Percentiles rank a stretch among this genome's conserved stretches.
Conservation (phyloP, 164 flowering plant genomes). For the Houttuynia cordata region DNA sequence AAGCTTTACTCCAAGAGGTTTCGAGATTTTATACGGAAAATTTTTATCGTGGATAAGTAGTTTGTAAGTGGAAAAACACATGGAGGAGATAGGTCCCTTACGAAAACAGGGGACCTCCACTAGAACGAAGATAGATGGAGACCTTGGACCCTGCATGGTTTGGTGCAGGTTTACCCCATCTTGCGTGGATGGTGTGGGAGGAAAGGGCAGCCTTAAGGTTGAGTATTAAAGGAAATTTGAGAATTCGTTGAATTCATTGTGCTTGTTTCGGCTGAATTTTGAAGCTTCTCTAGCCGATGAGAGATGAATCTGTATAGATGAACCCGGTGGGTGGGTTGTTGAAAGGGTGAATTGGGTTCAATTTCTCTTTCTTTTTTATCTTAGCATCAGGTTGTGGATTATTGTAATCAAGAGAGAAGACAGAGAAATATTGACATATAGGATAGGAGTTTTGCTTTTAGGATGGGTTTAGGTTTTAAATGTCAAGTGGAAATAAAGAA, state of each 20-base stretch:
- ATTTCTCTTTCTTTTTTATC: conserved; percentile 1
- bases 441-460: conserved; percentile 1
- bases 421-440: not conserved
- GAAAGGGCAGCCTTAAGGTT: not conserved
- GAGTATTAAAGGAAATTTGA: too few species aligned
- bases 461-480: not conserved
- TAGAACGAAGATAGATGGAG: not conserved
- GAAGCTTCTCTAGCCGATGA: conserved; percentile 8
- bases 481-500: conserved; percentile 4
- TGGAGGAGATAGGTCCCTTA: not conserved
- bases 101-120: not conserved
- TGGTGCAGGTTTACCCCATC: too few species aligned
- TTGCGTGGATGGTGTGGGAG: not conserved
- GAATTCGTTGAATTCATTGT: not conserved
- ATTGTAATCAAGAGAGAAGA: not conserved
- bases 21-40: conserved; percentile 60
- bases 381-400: not conserved
- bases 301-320: conserved; percentile 4
- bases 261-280: conserved; percentile 11
- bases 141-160: too few species aligned
- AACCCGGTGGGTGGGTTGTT: not conserved
- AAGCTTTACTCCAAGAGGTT: conserved; percentile 80
- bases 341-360: conserved; percentile 2
- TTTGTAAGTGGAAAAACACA: too few species aligned
- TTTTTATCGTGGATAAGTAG: conserved; percentile 54